Conservation (phyloP, 768 basidiomycete genomes). For the Lentinula detonsa region DNA sequence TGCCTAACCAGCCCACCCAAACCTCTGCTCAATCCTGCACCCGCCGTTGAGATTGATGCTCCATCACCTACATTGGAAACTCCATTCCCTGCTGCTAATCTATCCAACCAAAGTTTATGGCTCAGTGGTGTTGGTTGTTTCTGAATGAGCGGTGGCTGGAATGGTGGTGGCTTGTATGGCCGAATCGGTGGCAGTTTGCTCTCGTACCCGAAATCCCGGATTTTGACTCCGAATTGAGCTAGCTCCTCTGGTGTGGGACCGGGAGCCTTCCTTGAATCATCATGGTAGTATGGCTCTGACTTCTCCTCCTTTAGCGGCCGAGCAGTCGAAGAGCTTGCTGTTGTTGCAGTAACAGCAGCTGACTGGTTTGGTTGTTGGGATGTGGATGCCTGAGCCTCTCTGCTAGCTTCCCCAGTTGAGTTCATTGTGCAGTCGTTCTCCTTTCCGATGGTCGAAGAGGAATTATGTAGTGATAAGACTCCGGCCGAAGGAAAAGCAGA, state of each 20-base stretch:
- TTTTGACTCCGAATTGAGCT: constrained; percentile 9
- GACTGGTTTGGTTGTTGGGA: no score
- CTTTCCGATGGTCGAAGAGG: no score
- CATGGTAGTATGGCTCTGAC: not conserved
- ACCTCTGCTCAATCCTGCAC: not conserved
- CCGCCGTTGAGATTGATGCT: not conserved
- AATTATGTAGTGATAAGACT: no score
- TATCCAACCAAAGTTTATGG: not conserved
- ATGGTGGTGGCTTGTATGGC: constrained; percentile 25
- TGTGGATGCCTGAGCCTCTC: no score
- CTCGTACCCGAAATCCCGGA: constrained; percentile 56
- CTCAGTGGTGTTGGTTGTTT: not conserved
- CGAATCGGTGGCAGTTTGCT: constrained; percentile 56
- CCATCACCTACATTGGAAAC: not conserved
- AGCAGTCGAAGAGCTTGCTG: not conserved
- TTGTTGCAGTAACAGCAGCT: not conserved
- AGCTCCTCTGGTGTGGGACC: constrained; percentile 2
- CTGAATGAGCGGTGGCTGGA: constrained; percentile 38
- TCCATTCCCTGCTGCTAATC: not conserved
- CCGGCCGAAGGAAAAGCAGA: no score
- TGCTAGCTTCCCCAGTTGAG: no score
- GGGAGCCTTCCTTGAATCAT: not conserved
- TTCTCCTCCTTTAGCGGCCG: not conserved
- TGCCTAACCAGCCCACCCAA: not conserved
- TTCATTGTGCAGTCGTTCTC: no score